Conservation (phyloP, 2,329 filamentous ascomycete genomes). For the Colletotrichum cuscutae region DNA sequence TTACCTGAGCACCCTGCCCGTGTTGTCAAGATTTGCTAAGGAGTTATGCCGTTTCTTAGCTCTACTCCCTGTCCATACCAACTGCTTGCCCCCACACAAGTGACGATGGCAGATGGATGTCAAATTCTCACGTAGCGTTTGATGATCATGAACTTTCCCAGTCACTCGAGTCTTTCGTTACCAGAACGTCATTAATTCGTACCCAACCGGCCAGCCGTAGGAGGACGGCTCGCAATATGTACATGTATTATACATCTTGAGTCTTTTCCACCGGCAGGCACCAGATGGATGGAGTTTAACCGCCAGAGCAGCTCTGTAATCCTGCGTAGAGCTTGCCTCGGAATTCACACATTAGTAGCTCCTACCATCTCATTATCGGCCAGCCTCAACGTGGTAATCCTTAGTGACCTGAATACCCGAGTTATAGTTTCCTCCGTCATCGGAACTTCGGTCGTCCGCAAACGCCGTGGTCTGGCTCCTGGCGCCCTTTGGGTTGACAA, state of each 20-base stretch:
- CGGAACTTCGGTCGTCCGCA: conserved; percentile 21
- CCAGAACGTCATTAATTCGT: not conserved
- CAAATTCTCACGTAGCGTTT: too few species aligned
- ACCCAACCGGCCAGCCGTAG: not conserved
- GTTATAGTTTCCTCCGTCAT: not conserved
- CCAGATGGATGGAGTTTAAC: not conserved
- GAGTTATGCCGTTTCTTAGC: too few species aligned
- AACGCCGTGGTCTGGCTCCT: conserved; percentile 14
- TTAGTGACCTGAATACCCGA: conserved; percentile 19
- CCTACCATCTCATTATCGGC: not conserved
- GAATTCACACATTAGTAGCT: not conserved
- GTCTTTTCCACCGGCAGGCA: not conserved
- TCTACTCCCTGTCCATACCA: too few species aligned
- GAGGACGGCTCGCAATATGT: not conserved
- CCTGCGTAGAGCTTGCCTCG: too few species aligned
- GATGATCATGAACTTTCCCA: too few species aligned
- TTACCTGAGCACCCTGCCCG: too few species aligned
- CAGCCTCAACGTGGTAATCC: conserved; percentile 26
- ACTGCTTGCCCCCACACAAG: too few species aligned
- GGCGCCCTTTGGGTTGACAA: not conserved
- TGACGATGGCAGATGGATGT: too few species aligned
- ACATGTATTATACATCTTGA: not conserved
- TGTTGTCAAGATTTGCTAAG: too few species aligned
- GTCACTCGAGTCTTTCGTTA: not conserved
- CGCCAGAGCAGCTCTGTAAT: not conserved